Evolutionary conservation across 768 basidiomycete species (phyloP), one percentile per base, ranked within the genome.

Genomic region (Amyloporia xantha): DNA sequence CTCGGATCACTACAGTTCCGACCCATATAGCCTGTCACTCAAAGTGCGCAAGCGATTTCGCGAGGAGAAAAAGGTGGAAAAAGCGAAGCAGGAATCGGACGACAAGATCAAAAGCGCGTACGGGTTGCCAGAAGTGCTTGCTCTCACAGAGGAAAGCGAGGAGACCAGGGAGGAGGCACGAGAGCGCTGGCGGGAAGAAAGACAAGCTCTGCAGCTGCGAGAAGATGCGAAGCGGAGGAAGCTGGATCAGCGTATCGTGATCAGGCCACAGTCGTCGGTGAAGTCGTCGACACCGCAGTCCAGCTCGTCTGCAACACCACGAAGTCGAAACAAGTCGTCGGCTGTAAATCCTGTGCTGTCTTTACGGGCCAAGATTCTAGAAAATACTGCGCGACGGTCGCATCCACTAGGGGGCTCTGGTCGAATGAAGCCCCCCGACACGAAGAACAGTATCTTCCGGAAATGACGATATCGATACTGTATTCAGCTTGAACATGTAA

Each of bases 21-120:
- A 99, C 68, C 96, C 96, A 0, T 98, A 95, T 59, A 53, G 76
- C 1, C 78, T 91, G 15, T 94, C 91, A 2, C 62, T 69, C 12
- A 81, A 81, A 56, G 75, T 84, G 1, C 80, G 96, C 36, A 85
- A 85, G 58, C 77, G 78, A 17, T 96, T 98, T 62, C 81, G 96
- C 3, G 79, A 82, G 51, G 86, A 87, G 53, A 99, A 97, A 71
- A 89, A 85, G 67, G 65, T 86, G 0, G 82, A 88, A 41, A 71
- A 81, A 58, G 77, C 74, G 48, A 85, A 85, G 55, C 74, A 79
- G 54, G 72, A 71, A 19, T 75, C 74, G 11, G 94, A 97, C 57
- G 83, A 89, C 41, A 67, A 64, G 7, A 67, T 97, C 43, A 85
- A 82, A 60, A 79, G 72, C 23, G 74, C 78, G 54, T 96, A 91